Percentiles rank a stretch among this genome's conserved stretches.
Evolutionary conservation across 225 moss, liverwort and hornwort species (phyloP).

Genomic region (Ulota crispa): DNA sequence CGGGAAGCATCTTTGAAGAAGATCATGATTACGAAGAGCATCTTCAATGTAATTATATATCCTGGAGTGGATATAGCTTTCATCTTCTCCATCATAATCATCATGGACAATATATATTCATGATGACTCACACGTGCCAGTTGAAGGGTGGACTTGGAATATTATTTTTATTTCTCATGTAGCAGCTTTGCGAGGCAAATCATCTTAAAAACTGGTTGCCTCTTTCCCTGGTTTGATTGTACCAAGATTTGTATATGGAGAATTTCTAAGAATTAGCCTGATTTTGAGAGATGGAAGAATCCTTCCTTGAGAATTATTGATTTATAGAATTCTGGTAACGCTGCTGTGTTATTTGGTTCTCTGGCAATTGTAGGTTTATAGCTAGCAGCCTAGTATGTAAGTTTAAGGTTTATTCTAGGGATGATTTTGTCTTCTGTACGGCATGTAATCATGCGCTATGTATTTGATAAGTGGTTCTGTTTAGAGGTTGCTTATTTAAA

Average conservation of each 20-base stretch:
- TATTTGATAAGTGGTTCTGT: not conserved
- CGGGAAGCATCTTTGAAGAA: conserved; percentile 58
- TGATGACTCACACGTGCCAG: conserved; percentile 27
- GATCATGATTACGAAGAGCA: conserved; percentile 43
- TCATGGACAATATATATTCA: conserved; percentile 54
- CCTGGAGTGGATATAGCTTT: conserved; percentile 49
- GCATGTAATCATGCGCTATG: not conserved
- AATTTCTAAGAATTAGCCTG: not conserved
- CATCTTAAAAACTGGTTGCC: not conserved
- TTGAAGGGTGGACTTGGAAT: not conserved
- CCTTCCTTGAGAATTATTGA: not conserved
- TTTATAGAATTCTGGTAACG: not conserved
- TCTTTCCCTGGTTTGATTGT: not conserved
- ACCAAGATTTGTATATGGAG: not conserved
- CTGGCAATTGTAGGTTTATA: not conserved
- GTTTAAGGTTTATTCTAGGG: not conserved
- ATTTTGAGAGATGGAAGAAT: conserved; percentile 1
- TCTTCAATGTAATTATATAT: conserved; percentile 41
- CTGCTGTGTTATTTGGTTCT: conserved; percentile 5
- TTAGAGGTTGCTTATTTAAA: not conserved
- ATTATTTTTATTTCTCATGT: not conserved
- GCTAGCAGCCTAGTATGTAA: not conserved
- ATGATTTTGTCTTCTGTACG: conserved; percentile 5
- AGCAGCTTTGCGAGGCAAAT: not conserved
- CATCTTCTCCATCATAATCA: conserved; percentile 49